Evolutionary conservation across 2,329 filamentous ascomycete genomes (phyloP).

Genomic region (Shiraia bambusicola): DNA sequence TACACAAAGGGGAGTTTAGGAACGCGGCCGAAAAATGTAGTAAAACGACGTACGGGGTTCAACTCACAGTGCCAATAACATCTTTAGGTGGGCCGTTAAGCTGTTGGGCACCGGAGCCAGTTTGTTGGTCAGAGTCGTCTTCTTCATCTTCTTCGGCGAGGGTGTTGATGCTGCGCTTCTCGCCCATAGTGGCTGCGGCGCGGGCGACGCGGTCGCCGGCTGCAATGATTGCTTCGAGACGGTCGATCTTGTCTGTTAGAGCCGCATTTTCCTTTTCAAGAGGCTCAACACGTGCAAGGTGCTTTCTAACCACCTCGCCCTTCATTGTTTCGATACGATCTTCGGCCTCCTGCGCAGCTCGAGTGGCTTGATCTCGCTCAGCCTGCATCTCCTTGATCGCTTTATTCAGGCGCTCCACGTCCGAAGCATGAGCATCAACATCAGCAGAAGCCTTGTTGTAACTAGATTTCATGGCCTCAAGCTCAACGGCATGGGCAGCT

Average conservation of each 20-base stretch:
- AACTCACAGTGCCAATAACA: constrained; percentile 41
- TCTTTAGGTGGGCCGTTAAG: constrained; percentile 20
- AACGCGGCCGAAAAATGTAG: constrained; percentile 1
- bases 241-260: constrained; percentile 37
- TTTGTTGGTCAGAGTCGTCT: constrained; percentile 3
- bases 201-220: constrained; percentile 41
- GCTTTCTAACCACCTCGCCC: constrained; percentile 38
- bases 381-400: constrained; percentile 14
- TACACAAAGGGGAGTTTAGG: too few species aligned
- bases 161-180: constrained; percentile 36
- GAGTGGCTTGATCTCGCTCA: constrained; percentile 24
- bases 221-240: constrained; percentile 37
- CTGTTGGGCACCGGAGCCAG: constrained; percentile 6
- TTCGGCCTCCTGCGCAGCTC: constrained; percentile 29
- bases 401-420: constrained; percentile 14
- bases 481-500: constrained; percentile 21
- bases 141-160: constrained; percentile 34
- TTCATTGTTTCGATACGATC: constrained; percentile 41
- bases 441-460: constrained; percentile 18
- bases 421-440: constrained; percentile 11
- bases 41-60: constrained; percentile 5
- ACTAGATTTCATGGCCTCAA: constrained; percentile 21
- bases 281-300: constrained; percentile 38
- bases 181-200: constrained; percentile 38
- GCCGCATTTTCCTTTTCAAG: constrained; percentile 35